Percentiles rank a stretch among this genome's conserved stretches.
These are phyloP conservation scores for Salix dunnii DNA, from an alignment of 345 rosid genomes.

Conservation along the genomic window DNA sequence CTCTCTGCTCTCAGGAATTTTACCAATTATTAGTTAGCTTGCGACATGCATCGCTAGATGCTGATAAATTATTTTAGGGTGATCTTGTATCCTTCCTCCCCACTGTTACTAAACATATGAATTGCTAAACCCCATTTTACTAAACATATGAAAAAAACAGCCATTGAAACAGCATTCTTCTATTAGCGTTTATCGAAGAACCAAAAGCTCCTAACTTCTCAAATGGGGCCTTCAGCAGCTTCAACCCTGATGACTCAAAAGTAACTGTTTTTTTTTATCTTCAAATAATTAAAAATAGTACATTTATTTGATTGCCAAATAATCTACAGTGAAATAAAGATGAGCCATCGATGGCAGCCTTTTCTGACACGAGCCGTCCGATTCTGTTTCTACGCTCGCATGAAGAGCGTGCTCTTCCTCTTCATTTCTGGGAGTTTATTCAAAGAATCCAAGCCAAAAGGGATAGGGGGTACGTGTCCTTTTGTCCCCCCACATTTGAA, in stretches of 20 bases:
- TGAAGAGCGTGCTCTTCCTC: background rate
- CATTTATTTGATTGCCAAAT: background rate
- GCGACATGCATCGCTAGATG: background rate
- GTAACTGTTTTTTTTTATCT: background rate
- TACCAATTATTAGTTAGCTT: background rate
- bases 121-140: background rate
- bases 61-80: background rate
- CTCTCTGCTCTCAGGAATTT: too few species aligned
- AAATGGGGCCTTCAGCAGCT: background rate
- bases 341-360: background rate
- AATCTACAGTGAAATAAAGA: background rate
- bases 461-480: background rate
- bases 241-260: background rate
- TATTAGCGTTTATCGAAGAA: background rate
- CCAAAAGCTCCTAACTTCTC: background rate
- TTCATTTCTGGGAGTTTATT: background rate
- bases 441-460: background rate
- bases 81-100: background rate
- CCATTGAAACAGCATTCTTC: background rate
- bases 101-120: background rate
- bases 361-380: background rate
- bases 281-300: background rate
- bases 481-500: background rate
- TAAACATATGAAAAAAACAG: too few species aligned
- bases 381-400: background rate